A percentile compares a stretch with the other conserved stretches of the same genome.
Evolutionary conservation across 495 filamentous ascomycete genomes (phyloP).

Genomic region (Copromyces sp.): DNA sequence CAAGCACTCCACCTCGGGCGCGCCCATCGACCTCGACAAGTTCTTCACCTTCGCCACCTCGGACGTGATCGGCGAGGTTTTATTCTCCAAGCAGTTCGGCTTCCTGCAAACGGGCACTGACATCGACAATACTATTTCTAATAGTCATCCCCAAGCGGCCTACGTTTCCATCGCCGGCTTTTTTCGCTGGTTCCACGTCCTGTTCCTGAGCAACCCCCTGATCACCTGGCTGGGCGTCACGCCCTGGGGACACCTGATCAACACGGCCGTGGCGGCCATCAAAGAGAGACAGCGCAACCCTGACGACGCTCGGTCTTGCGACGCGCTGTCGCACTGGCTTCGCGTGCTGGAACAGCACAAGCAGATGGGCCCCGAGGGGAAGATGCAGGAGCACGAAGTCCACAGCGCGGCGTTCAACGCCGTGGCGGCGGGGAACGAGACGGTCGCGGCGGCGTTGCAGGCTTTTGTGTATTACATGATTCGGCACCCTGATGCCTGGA

Average conservation of each 20-base stretch:
- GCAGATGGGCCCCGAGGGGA: constrained; percentile 7
- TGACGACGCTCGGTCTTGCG: constrained; percentile 18
- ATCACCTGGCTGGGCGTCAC: constrained; percentile 31
- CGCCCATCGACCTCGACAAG: constrained; percentile 24
- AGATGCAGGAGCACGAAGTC: constrained; percentile 32
- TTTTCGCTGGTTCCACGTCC: constrained; percentile 26
- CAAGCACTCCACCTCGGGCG: constrained; percentile 13
- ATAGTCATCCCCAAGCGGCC: constrained; percentile 7
- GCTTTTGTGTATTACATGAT: constrained; percentile 25
- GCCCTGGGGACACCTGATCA: constrained; percentile 36
- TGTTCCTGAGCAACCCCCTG: constrained; percentile 31
- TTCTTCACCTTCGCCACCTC: constrained; percentile 33
- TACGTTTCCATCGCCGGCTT: constrained; percentile 32
- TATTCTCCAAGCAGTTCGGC: constrained; percentile 29
- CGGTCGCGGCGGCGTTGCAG: constrained; percentile 29
- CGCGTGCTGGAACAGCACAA: constrained; percentile 25
- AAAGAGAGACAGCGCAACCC: constrained; percentile 27
- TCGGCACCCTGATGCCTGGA: constrained; percentile 23
- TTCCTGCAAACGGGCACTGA: constrained; percentile 34
- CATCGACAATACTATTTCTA: constrained; percentile 31
- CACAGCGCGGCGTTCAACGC: constrained; percentile 28
- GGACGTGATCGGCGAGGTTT: constrained; percentile 24
- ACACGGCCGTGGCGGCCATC: constrained; percentile 34
- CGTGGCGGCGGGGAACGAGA: constrained; percentile 37
- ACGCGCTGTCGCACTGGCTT: constrained; percentile 40